phyloP scores from a whole-genome alignment of 352 stramenopile genomes.

The Phytophthora colocasiae region DNA sequence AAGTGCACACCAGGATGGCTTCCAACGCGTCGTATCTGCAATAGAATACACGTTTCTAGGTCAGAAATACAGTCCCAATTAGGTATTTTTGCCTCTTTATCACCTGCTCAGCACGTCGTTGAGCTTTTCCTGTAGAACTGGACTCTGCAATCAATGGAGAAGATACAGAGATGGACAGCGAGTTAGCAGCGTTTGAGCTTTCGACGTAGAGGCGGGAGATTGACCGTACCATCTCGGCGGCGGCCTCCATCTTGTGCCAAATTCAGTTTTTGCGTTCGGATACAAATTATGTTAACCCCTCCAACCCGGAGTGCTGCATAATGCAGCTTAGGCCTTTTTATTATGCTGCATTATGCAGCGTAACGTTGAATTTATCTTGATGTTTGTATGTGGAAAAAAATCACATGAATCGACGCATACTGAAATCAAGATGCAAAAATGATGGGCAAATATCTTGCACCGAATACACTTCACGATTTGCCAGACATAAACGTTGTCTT shows the following conservation, averaged over 20 bases:
- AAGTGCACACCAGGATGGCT: conserved; percentile 82
- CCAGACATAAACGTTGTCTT: no score
- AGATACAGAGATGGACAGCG: background rate
- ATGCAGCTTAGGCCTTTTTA: no score
- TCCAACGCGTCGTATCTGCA: conserved; percentile 77
- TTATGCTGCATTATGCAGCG: no score
- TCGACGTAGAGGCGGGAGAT: background rate
- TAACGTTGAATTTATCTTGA: no score
- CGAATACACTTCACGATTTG: no score
- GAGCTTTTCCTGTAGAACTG: conserved; percentile 71
- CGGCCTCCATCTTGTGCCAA: conserved; percentile 32
- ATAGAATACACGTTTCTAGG: background rate
- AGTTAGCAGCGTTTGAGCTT: background rate
- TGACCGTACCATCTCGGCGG: conserved; percentile 38
- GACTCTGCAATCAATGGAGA: conserved; percentile 42
- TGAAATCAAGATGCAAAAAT: no score
- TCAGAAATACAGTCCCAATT: background rate
- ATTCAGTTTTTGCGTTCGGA: background rate
- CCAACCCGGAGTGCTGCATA: no score
- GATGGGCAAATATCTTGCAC: no score
- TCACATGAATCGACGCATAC: no score
- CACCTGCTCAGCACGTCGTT: conserved; percentile 64
- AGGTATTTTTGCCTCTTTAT: background rate
- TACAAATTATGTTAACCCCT: conserved; percentile 1
- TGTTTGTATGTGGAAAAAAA: no score